Percentiles rank a stretch among this genome's conserved stretches.
These are phyloP conservation scores for Bodo saltans DNA, from an alignment of 78 protist genomes.

Conservation along the genomic window DNA sequence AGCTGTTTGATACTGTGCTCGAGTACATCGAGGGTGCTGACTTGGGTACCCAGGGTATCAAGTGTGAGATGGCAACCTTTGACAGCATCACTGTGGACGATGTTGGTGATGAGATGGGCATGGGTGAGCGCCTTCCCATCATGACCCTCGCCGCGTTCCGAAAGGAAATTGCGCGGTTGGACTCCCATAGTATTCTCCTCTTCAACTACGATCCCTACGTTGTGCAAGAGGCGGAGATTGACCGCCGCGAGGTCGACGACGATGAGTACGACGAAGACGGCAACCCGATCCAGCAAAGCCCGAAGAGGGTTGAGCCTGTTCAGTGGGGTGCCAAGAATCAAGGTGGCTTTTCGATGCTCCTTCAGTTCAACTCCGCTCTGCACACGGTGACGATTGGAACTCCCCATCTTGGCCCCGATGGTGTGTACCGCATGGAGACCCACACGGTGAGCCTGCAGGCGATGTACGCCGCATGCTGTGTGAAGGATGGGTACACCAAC, in stretches of 20 bases:
- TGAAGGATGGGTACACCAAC: constrained; percentile 25
- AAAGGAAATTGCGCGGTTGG: neutral
- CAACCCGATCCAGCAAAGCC: neutral
- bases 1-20: neutral
- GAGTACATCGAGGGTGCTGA: neutral
- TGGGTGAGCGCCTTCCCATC: neutral
- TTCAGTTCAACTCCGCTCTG: neutral
- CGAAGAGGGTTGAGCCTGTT: neutral
- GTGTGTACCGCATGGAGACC: neutral
- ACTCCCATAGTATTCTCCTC: neutral
- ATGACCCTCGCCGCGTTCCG: neutral
- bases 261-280: neutral
- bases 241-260: neutral
- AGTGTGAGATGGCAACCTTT: neutral
- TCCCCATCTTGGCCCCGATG: neutral
- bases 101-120: neutral
- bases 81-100: neutral
- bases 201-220: constrained; percentile 16
- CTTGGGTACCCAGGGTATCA: neutral
- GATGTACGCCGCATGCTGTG: neutral
- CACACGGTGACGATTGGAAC: neutral
- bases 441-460: neutral
- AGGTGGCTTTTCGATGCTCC: constrained; percentile 1
- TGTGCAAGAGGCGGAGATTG: neutral
- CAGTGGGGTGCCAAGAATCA: constrained; percentile 9